These are phyloP conservation scores for Melaleuca quinquenervia DNA, from an alignment of 345 rosid genomes.

Conservation along the genomic window DNA sequence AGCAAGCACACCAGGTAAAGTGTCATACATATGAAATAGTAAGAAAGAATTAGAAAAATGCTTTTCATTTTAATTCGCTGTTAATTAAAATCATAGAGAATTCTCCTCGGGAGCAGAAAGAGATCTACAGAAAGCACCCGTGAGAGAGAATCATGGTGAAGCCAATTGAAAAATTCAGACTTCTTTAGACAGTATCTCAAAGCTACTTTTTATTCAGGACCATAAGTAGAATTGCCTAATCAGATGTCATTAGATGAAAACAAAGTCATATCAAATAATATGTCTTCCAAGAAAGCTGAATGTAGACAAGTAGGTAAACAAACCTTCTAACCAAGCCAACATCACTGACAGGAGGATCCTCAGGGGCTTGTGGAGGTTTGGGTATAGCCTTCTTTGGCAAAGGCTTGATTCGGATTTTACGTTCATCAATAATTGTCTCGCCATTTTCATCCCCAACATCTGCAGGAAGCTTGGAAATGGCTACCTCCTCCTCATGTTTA, in stretches of 20 bases:
- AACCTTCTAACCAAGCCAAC: conserved; percentile 88
- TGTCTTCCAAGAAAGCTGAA: not conserved
- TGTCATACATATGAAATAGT: not conserved
- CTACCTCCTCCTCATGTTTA: conserved; percentile 89
- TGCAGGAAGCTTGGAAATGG: conserved; percentile 91
- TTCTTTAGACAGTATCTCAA: not conserved
- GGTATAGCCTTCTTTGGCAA: conserved; percentile 66
- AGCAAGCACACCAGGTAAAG: not conserved
- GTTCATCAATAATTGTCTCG: conserved; percentile 90
- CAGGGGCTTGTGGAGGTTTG: conserved; percentile 58
- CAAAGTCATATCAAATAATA: not conserved
- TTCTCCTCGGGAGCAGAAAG: not conserved
- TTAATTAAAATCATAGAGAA: not conserved
- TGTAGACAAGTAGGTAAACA: conserved; percentile 7
- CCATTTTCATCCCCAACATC: conserved; percentile 99
- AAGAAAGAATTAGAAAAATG: not conserved
- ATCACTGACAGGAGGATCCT: conserved; percentile 66
- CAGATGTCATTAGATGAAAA: not conserved
- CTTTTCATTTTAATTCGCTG: not conserved
- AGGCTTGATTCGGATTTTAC: conserved; percentile 90
- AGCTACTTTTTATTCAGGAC: not conserved
- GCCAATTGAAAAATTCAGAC: not conserved
- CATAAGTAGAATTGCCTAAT: not conserved
- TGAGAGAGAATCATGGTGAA: not conserved
- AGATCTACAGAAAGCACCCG: not conserved